Base-by-base conservation (phyloP, 805 yeast species). In the Lipomyces sp. region DNA sequence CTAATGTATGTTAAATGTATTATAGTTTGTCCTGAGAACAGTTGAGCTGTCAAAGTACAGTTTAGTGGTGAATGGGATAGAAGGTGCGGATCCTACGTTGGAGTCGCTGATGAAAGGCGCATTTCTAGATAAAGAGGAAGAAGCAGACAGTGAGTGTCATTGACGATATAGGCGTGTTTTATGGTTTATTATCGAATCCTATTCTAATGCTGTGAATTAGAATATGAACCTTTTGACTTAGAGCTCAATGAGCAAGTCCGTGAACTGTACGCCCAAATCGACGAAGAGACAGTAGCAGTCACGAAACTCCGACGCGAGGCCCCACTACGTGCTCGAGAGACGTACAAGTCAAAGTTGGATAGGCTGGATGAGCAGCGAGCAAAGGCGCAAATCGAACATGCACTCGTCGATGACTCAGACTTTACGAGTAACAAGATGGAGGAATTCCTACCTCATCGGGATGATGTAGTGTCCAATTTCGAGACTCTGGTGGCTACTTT, bases 211-310 rank as follows among this genome's bases (percentile, higher is more conserved):
- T 10, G 48, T 6, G 48, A 42, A 15, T 11, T 71, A 62, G 83
- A 83, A 66, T 81, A 85, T 6, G 95, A 88, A 74, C 90, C 92
- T 0, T 89, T 88, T 75, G 92, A 90, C 73, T 77, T 84, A 48
- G 86, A 83, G 13, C 76, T 89, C 65, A 88, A 89, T 75, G 87
- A 84, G 65, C 74, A 80, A 64, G 82, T 90, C 42, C 80, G 93
- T 56, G 80, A 83, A 63, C 35, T 75, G 64, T 64, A 76, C 73
- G 61, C 77, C 71, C 64, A 77, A 74, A 37, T 80, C 72, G 65
- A 80, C 71, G 57, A 79, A 53, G 85, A 85, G 69, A 85, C 90
- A 0, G 83, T 85, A 0, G 81, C 80, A 63, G 83, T 87, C 32
- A 84, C 92, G 0, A 78, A 79, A 29, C 75, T 87, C 59, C 78